These are phyloP conservation scores for Cyclocybe cylindracea DNA, from an alignment of 768 basidiomycete species.

Conservation along the genomic window DNA sequence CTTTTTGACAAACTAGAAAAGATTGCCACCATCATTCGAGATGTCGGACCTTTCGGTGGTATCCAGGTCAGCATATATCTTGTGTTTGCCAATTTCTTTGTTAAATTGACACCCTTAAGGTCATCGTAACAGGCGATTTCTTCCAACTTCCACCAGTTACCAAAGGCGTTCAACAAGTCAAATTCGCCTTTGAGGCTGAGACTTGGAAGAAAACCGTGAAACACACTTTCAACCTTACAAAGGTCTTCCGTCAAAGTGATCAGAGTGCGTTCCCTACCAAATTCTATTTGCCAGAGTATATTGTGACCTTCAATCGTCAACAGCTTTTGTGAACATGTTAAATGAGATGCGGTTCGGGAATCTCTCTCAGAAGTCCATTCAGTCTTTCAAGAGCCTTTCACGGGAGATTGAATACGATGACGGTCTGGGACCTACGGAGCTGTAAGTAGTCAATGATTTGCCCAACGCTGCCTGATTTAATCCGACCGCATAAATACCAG, in stretches of 20 bases:
- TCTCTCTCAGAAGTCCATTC: slow-evolving; percentile 63
- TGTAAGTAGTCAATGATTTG: slow-evolving; percentile 48
- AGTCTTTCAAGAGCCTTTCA: slow-evolving; percentile 68
- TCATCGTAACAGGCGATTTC: slow-evolving; percentile 95
- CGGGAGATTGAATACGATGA: slow-evolving; percentile 76
- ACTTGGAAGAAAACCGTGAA: slow-evolving; percentile 74
- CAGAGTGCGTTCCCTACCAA: slow-evolving; percentile 54
- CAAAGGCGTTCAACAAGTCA: slow-evolving; percentile 58
- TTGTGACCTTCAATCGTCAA: slow-evolving; percentile 1
- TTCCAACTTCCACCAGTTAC: slow-evolving; percentile 95
- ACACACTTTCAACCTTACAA: slow-evolving; percentile 88
- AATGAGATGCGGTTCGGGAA: slow-evolving; percentile 97
- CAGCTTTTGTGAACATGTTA: slow-evolving; percentile 93
- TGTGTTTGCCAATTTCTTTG: background rate
- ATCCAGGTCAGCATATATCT: slow-evolving; percentile 64
- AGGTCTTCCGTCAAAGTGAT: slow-evolving; percentile 96
- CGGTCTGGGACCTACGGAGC: slow-evolving; percentile 85
- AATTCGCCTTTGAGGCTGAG: slow-evolving; percentile 91
- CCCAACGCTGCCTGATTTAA: no score
- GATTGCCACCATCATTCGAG: slow-evolving; percentile 68
- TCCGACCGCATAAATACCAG: slow-evolving; percentile 35
- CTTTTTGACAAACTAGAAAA: slow-evolving; percentile 85
- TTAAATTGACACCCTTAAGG: slow-evolving; percentile 37
- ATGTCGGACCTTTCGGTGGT: slow-evolving; percentile 78
- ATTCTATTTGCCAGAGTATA: background rate